Percentiles rank a stretch among this genome's conserved stretches.
phyloP scores from a whole-genome alignment of 805 yeast genomes.

The Vanderwaltozyma yarrowii region DNA sequence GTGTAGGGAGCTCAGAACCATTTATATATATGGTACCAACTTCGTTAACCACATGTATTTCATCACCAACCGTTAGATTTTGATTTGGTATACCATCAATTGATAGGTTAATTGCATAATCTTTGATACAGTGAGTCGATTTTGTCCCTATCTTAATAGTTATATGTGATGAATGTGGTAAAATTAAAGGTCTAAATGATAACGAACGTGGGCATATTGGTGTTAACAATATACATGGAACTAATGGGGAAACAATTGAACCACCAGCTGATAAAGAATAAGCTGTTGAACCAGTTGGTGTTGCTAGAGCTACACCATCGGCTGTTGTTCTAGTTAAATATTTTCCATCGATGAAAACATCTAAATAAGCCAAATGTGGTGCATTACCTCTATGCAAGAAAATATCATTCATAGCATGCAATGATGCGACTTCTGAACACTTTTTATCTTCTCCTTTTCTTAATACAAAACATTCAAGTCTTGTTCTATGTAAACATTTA shows the following conservation, averaged over 20 bases:
- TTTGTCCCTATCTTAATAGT: conserved; percentile 49
- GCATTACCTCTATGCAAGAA: conserved; percentile 80
- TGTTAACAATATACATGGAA: conserved; percentile 69
- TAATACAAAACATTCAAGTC: conserved; percentile 68
- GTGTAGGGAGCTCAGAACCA: conserved; percentile 38
- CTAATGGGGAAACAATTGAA: conserved; percentile 81
- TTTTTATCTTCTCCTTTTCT: conserved; percentile 20
- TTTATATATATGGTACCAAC: conserved; percentile 49
- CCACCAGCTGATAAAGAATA: conserved; percentile 88
- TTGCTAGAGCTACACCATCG: conserved; percentile 75
- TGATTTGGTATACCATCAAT: conserved; percentile 80
- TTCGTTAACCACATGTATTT: conserved; percentile 60
- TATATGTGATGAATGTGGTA: conserved; percentile 72
- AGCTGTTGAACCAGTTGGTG: conserved; percentile 96
- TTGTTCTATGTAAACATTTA: conserved; percentile 60
- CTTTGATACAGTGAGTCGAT: conserved; percentile 23
- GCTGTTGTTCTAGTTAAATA: conserved; percentile 84
- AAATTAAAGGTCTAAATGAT: conserved; percentile 78
- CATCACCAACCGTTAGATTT: conserved; percentile 63
- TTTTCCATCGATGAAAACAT: conserved; percentile 75
- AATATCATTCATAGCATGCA: conserved; percentile 87
- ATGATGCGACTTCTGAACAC: conserved; percentile 3
- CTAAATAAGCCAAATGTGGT: conserved; percentile 76
- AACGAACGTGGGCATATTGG: conserved; percentile 90
- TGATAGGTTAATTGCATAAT: conserved; percentile 35